Percentiles rank a stretch among this genome's conserved stretches.
These are phyloP conservation scores for Aspergillus sp. DNA, from an alignment of 2,329 filamentous ascomycete genomes.

Conservation along the genomic window DNA sequence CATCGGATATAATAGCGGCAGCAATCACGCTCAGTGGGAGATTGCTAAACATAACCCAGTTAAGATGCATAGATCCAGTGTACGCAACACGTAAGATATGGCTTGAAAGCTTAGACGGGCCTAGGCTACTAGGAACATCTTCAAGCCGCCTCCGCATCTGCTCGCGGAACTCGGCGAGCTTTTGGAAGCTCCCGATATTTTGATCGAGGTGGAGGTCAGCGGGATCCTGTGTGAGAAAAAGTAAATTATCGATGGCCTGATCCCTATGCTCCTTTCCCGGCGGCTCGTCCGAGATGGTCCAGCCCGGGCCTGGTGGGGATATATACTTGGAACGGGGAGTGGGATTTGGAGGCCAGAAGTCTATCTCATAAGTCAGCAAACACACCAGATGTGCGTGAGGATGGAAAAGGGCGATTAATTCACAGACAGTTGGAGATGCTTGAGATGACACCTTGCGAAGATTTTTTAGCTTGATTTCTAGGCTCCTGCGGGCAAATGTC, in stretches of 20 bases:
- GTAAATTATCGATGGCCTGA: conserved; percentile 13
- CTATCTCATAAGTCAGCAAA: conserved; percentile 5
- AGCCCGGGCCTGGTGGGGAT: background rate
- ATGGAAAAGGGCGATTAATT: background rate
- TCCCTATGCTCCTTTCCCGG: background rate
- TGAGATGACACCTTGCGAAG: no score
- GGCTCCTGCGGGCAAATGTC: no score
- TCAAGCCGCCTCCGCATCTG: conserved; percentile 13
- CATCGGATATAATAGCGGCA: no score
- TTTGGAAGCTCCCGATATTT: conserved; percentile 7
- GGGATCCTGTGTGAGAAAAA: conserved; percentile 14
- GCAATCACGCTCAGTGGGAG: conserved; percentile 11
- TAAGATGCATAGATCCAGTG: conserved; percentile 11
- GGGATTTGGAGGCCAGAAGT: conserved; percentile 1
- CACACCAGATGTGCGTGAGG: background rate
- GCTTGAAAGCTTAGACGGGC: conserved; percentile 8
- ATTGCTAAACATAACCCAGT: conserved; percentile 15
- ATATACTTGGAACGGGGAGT: background rate
- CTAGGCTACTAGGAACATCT: conserved; percentile 14
- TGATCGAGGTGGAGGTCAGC: conserved; percentile 1
- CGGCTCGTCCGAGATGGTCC: conserved; percentile 1
- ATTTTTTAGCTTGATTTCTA: no score
- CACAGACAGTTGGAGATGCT: background rate
- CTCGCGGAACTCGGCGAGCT: conserved; percentile 9
- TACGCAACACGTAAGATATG: conserved; percentile 14